These are phyloP conservation scores for Hypoxylon sp. DNA, from an alignment of 2,329 filamentous ascomycete genomes.

Conservation along the genomic window DNA sequence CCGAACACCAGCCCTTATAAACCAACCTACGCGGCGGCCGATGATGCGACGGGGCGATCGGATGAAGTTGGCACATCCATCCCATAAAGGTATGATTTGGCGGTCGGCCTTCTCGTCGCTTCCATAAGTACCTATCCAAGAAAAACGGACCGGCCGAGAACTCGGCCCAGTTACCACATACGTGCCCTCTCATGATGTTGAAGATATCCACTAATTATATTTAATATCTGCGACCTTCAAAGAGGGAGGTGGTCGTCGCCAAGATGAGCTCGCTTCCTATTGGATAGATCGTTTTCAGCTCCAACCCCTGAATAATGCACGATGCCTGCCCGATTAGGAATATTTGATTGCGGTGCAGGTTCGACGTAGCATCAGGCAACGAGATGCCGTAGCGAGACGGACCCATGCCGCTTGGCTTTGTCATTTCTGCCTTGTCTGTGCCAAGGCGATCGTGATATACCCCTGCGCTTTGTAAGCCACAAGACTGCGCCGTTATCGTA, in stretches of 20 bases:
- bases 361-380: constrained; percentile 6
- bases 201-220: background rate
- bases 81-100: background rate
- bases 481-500: constrained; percentile 1
- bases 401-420: constrained; percentile 7
- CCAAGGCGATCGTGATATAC: constrained; percentile 6
- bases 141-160: constrained; percentile 2
- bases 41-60: background rate
- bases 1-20: background rate
- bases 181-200: background rate
- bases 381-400: background rate
- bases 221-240: background rate
- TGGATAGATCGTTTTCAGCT: constrained; percentile 29
- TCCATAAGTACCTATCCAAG: background rate
- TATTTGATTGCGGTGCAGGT: background rate
- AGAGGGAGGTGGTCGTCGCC: background rate
- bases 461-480: background rate
- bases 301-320: constrained; percentile 3
- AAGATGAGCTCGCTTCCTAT: constrained; percentile 1
- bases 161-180: background rate
- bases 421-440: background rate
- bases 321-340: constrained; percentile 14
- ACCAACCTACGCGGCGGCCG: background rate
- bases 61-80: background rate
- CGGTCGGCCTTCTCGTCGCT: background rate